These are phyloP conservation scores for Dendrobium officinale DNA, from an alignment of 106 monocot species.

Conservation along the genomic window DNA sequence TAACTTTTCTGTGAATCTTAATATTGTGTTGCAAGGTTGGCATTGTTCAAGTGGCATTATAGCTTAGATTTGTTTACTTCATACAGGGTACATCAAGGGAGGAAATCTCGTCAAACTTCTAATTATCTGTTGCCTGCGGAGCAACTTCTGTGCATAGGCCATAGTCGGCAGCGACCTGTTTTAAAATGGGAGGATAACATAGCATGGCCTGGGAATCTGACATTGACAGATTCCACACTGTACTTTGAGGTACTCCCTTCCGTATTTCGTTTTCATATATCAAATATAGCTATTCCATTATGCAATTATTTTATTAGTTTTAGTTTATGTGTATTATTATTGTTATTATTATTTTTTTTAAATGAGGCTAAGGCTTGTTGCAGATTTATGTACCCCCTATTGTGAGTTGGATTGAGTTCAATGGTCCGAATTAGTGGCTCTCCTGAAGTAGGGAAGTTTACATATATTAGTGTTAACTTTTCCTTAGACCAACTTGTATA, in stretches of 20 bases:
- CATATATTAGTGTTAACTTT: too few species aligned
- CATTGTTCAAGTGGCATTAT: neutral
- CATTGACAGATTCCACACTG: slow-evolving; percentile 74
- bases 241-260: slow-evolving; percentile 72
- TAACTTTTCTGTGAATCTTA: neutral
- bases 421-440: too few species aligned
- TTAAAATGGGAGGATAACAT: slow-evolving; percentile 91
- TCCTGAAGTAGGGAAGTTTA: too few species aligned
- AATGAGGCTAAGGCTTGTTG: neutral
- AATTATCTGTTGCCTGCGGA: slow-evolving; percentile 37
- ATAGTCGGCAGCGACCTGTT: slow-evolving; percentile 78
- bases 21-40: neutral
- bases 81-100: slow-evolving; percentile 75
- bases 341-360: neutral
- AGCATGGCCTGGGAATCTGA: slow-evolving; percentile 91
- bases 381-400: too few species aligned
- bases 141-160: slow-evolving; percentile 75
- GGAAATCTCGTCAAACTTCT: slow-evolving; percentile 47
- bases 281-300: neutral
- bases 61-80: slow-evolving; percentile 2
- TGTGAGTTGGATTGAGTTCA: too few species aligned
- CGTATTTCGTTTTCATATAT: neutral
- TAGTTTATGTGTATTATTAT: neutral
- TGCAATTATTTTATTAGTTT: neutral
- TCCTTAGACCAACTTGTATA: too few species aligned